These are phyloP conservation scores for Aspergillus sclerotialis DNA, from an alignment of 2,329 filamentous ascomycete genomes.

Conservation along the genomic window DNA sequence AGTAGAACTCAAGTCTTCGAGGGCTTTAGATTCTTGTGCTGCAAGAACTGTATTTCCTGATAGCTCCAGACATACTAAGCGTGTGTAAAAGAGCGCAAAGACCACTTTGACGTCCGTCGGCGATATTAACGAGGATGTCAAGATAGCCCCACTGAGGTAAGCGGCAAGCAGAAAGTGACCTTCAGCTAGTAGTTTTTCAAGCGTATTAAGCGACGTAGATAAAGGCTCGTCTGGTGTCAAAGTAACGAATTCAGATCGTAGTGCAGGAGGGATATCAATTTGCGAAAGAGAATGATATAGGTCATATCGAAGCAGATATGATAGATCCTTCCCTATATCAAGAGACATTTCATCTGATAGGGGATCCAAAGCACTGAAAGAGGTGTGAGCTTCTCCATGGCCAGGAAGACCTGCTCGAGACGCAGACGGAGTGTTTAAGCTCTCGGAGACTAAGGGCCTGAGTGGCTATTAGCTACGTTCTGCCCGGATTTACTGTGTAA, in stretches of 20 bases:
- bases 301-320: constrained; percentile 69
- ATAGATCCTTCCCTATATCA: constrained; percentile 61
- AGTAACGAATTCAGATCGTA: constrained; percentile 61
- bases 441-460: constrained; percentile 21
- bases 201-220: constrained; percentile 27
- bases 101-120: constrained; percentile 56
- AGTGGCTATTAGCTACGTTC: constrained; percentile 9
- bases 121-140: constrained; percentile 35
- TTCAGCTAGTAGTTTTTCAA: constrained; percentile 59
- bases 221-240: constrained; percentile 55
- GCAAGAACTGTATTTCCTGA: constrained; percentile 66
- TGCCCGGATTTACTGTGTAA: background rate
- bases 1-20: constrained; percentile 56
- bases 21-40: constrained; percentile 55
- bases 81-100: constrained; percentile 71
- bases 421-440: constrained; percentile 11
- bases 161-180: constrained; percentile 80
- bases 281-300: constrained; percentile 76
- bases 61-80: constrained; percentile 74
- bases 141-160: constrained; percentile 35
- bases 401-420: constrained; percentile 8
- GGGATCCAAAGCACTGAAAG: constrained; percentile 29
- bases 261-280: constrained; percentile 54
- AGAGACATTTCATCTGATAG: constrained; percentile 28
- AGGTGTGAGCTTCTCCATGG: constrained; percentile 17